These are phyloP conservation scores for Chrysanthemum makinoi DNA, from an alignment of 129 eudicot species.

Conservation along the genomic window DNA sequence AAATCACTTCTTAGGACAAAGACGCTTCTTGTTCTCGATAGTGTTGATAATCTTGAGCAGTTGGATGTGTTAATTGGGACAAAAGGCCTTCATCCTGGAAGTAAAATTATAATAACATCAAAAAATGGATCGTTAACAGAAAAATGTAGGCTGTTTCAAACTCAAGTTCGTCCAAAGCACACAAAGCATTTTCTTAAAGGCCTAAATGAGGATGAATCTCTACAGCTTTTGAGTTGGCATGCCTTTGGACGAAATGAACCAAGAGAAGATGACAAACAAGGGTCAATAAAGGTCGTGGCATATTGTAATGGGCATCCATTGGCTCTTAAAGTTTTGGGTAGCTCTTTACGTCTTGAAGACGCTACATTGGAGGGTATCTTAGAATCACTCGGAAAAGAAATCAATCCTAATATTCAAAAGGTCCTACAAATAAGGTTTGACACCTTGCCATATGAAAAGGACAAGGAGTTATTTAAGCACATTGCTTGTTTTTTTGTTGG, in stretches of 20 bases:
- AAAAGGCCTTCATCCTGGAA: conserved; percentile 23
- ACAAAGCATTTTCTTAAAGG: background rate
- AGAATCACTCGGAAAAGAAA: conserved; percentile 15
- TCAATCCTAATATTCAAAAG: background rate
- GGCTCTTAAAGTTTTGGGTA: conserved; percentile 34
- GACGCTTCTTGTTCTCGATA: conserved; percentile 34
- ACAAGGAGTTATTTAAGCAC: conserved; percentile 30
- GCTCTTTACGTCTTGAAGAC: conserved; percentile 14
- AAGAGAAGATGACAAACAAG: background rate
- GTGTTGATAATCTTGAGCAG: conserved; percentile 19
- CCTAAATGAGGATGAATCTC: conserved; percentile 2
- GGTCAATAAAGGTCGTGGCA: conserved; percentile 6
- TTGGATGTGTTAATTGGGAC: conserved; percentile 27
- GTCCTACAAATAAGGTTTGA: conserved; percentile 20
- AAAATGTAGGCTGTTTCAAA: background rate
- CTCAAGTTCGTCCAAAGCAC: background rate
- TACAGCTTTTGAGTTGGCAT: conserved; percentile 32
- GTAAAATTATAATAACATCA: conserved; percentile 34
- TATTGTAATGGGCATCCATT: conserved; percentile 37
- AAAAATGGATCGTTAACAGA: conserved; percentile 14
- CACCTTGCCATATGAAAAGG: conserved; percentile 20
- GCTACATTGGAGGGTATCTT: conserved; percentile 19
- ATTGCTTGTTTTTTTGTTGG: conserved; percentile 38
- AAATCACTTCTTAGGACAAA: conserved; percentile 10
- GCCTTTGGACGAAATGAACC: conserved; percentile 23